Conservation (phyloP, 2,329 filamentous ascomycete genomes). For the Paradendryphiella salina region DNA sequence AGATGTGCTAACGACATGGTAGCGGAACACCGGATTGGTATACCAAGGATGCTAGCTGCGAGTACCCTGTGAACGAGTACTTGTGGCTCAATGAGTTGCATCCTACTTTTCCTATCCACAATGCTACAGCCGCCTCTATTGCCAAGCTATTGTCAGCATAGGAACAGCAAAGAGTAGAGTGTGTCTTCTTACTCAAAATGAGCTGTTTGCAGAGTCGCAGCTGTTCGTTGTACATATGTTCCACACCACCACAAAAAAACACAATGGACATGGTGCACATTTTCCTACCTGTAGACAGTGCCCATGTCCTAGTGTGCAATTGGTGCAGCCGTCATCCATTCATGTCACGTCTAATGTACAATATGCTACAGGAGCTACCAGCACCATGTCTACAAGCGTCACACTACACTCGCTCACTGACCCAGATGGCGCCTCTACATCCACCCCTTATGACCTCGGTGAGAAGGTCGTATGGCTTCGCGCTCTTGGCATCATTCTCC, state of each 20-base stretch:
- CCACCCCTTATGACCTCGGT: slow-evolving; percentile 87
- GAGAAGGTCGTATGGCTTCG: slow-evolving; percentile 84
- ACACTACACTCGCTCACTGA: slow-evolving; percentile 65
- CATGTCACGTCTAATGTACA: slow-evolving; percentile 1
- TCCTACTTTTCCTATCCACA: slow-evolving; percentile 66
- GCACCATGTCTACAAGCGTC: background rate
- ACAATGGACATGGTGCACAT: too few relatives aligned
- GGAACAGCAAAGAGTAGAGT: background rate
- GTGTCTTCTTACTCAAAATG: background rate
- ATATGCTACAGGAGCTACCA: slow-evolving; percentile 9
- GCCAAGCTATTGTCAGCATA: slow-evolving; percentile 25
- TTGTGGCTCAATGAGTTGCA: slow-evolving; percentile 67
- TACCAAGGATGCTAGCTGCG: slow-evolving; percentile 52
- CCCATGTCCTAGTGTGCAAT: too few relatives aligned
- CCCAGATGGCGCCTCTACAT: slow-evolving; percentile 89
- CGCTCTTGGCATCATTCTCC: slow-evolving; percentile 87
- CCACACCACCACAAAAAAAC: background rate
- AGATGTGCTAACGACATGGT: slow-evolving; percentile 5
- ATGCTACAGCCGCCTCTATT: slow-evolving; percentile 57
- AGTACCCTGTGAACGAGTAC: slow-evolving; percentile 62
- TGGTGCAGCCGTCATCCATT: background rate
- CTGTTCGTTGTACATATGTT: background rate
- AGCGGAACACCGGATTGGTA: slow-evolving; percentile 48
- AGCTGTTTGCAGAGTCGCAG: too few relatives aligned
- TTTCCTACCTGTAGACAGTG: too few relatives aligned